A percentile compares a stretch with the other conserved stretches of the same genome.
These are phyloP conservation scores for Starmera stellimalicola DNA, from an alignment of 1,139 yeast genomes.

Conservation along the genomic window DNA sequence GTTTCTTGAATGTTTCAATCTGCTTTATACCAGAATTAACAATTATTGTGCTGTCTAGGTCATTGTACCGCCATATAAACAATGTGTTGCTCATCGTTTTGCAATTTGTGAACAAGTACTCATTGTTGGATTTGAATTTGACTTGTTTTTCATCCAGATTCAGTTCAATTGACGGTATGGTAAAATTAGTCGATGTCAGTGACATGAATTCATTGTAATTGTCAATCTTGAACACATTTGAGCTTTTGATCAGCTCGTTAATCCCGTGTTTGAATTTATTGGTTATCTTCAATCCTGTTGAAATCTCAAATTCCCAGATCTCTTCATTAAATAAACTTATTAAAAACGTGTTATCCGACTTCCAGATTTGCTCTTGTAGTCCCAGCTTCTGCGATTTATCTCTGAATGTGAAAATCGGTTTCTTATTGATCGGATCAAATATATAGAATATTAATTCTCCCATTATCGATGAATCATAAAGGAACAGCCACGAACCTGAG, in stretches of 20 bases:
- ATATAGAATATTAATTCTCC: background rate
- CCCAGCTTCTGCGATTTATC: background rate
- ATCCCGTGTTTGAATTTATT: background rate
- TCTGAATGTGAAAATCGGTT: background rate
- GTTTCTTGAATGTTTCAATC: background rate
- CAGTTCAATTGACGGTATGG: background rate
- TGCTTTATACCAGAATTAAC: background rate
- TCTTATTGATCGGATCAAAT: background rate
- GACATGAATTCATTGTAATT: background rate
- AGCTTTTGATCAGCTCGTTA: background rate
- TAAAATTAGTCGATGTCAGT: background rate
- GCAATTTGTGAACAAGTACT: background rate
- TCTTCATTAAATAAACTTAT: background rate
- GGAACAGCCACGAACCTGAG: background rate
- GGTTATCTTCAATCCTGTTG: background rate
- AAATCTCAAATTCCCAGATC: constrained; percentile 1
- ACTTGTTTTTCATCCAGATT: background rate
- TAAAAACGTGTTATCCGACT: background rate
- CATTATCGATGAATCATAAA: background rate
- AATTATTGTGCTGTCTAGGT: background rate
- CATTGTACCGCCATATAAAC: background rate
- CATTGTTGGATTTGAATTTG: background rate
- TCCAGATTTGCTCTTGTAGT: background rate
- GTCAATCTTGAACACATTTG: background rate
- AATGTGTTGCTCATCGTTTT: background rate